Evolutionary conservation across 75 land plant species (phyloP), one percentile per base, ranked within the genome.

Genomic region (Sequoia sempervirens): DNA sequence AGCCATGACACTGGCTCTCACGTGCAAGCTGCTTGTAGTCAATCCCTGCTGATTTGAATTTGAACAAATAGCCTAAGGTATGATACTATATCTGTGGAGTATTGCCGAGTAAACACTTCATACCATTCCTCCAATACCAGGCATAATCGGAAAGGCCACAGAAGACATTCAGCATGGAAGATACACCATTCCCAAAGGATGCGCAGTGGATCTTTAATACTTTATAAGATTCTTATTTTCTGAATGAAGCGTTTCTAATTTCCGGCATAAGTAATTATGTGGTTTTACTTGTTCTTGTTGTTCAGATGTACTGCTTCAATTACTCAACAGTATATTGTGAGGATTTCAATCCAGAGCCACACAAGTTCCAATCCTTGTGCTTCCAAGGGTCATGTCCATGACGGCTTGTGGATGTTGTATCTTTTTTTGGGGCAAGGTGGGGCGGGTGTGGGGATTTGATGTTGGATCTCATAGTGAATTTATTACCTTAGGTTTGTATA

Each of bases 331-430:
- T 89, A 47, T 47, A 73, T 83, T 87, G 88, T 40, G 80, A 83
- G 2, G 70, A 66, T 82, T 87, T 88, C 64, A 92, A 88, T 70
- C 83, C 85, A 38, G 85, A 94, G 40, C 94, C 95, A 18, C 11
- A 79, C 74, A 91, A 88, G 84, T 92, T 94, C 69, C 88, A 92
- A 68, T 91, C 95, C 0, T 76, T 81, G 5, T 80, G 94, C 43
- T 94, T 94, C 78, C 89, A 88, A 8, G 89, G 85, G 12, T 47
- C 52, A 47, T 47, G 52, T 47, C 52, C 52, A 47, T 47, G 52
- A 47, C 12, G 52, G 52, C 52, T 47, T 47, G 8, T 47, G 52
- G 52, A 47, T 47, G 52, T 47, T 47, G 52, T 9, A 47, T 47
- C 52, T 11, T 9, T 47, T 47, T 47, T 46, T 46, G 50, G 1